Evolutionary conservation across 2,329 filamentous ascomycete genomes (phyloP), one percentile per base, ranked within the genome.

Genomic region (Esteya vermicola): DNA sequence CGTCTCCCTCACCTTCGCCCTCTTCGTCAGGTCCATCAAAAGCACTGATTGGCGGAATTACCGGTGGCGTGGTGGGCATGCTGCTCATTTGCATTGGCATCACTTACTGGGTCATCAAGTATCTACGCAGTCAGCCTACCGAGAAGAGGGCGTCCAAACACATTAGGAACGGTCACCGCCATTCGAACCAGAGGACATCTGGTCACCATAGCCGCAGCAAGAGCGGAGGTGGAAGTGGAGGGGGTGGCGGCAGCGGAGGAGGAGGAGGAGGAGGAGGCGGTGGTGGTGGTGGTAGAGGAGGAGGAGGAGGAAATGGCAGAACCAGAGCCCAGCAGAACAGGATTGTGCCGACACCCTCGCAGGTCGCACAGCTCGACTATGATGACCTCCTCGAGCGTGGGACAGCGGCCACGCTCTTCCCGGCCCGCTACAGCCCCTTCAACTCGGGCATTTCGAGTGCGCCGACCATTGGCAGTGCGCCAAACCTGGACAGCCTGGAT

Each of bases 1-100:
- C n/a, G 5, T 13, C 9, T 28, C 26, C 10, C 26, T 9, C 26
- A 12, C 21, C 18, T 7, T 13, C 22, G 16, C 44, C 38, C 4
- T 34, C 32, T 9, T 47, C 50, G 18, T 47, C 45, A 9, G 50
- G 55, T 33, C 54, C 70, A 19, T 59, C 61, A 20, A 50, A 48
- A 0, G 58, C 53, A 1, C 57, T 64, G 21, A 54, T 76, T 3
- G 70, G 65, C 3, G 72, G 72, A 3, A 71, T 75, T 19, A 60
- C 75, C 26, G 67, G 62, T 3, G 71, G 68, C 1, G 64, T 64
- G 12, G 55, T 69, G 3, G 60, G 58, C 1, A 50, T 75, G 10
- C 54, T 76, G 3, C 41, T 70, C 2, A 55, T 65, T 21, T 58
- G 74, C 10, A 30, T 75, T 6, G 54, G 61, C 3, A 61, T 61